These are phyloP conservation scores for Hypoxylon perforatum DNA, from an alignment of 495 filamentous ascomycete species.

Conservation along the genomic window DNA sequence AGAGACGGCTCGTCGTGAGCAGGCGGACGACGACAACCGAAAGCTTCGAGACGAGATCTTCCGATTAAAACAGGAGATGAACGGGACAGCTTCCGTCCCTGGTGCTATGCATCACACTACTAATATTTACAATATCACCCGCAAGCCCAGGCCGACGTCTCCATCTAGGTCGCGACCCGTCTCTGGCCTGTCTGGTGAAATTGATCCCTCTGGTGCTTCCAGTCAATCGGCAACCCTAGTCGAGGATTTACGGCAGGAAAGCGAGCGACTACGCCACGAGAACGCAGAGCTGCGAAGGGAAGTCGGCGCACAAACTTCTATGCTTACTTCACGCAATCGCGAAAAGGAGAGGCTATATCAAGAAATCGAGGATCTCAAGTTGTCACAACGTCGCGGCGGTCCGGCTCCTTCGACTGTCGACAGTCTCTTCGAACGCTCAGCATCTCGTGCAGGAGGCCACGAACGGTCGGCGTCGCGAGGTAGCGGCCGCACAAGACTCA, in stretches of 20 bases:
- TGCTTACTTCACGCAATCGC: conserved; percentile 94
- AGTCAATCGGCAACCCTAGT: conserved; percentile 76
- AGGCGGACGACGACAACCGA: conserved; percentile 88
- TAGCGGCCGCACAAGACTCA: conserved; percentile 73
- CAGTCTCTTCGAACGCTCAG: conserved; percentile 91
- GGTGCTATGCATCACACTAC: conserved; percentile 63
- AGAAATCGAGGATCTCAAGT: conserved; percentile 96
- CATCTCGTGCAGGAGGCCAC: conserved; percentile 76
- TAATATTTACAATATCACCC: conserved; percentile 71
- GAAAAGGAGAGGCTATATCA: conserved; percentile 95
- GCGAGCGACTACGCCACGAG: conserved; percentile 85
- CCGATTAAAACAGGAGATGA: conserved; percentile 73
- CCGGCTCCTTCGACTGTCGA: conserved; percentile 76
- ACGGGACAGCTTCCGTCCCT: conserved; percentile 42
- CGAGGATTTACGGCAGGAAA: conserved; percentile 68
- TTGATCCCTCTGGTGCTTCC: conserved; percentile 62
- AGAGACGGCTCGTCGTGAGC: conserved; percentile 88
- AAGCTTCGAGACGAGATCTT: conserved; percentile 86
- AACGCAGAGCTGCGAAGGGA: conserved; percentile 92
- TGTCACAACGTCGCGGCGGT: conserved; percentile 76
- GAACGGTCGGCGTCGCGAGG: conserved; percentile 76
- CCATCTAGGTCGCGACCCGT: conserved; percentile 71
- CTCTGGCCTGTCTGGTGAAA: conserved; percentile 69
- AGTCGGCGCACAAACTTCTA: conserved; percentile 94
- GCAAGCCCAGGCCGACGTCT: conserved; percentile 65